A percentile compares a stretch with the other conserved stretches of the same genome.
phyloP scores from a whole-genome alignment of 495 filamentous ascomycete species.

The Penicillium atrosanguineum region DNA sequence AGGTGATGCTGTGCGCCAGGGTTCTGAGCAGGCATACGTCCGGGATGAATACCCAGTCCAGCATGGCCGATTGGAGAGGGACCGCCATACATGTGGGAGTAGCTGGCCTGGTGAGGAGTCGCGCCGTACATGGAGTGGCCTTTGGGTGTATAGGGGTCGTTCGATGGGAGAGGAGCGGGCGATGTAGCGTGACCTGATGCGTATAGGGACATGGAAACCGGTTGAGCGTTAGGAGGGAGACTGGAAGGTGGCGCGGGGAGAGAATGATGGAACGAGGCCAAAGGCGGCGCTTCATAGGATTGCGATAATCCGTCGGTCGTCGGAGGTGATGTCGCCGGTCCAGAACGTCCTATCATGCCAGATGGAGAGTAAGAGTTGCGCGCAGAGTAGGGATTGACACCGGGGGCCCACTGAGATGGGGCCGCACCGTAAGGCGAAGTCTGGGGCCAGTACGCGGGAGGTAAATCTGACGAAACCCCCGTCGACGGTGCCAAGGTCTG shows the following conservation, averaged over 20 bases:
- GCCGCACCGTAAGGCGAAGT: constrained; percentile 53
- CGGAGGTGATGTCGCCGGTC: constrained; percentile 48
- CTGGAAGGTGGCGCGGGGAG: constrained; percentile 45
- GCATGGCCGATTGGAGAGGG: constrained; percentile 58
- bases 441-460: constrained; percentile 47
- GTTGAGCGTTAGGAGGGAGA: constrained; percentile 20
- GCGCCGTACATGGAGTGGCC: constrained; percentile 55
- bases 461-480: constrained; percentile 46
- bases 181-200: constrained; percentile 55
- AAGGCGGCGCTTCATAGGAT: constrained; percentile 58
- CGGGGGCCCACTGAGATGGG: constrained; percentile 42
- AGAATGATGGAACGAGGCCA: constrained; percentile 57
- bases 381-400: constrained; percentile 36
- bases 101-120: constrained; percentile 59
- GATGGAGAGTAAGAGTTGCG: constrained; percentile 59
- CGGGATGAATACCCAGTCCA: constrained; percentile 55
- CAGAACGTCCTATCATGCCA: constrained; percentile 41
- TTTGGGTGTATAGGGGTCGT: constrained; percentile 61
- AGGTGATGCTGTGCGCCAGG: constrained; percentile 48
- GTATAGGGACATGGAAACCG: constrained; percentile 22
- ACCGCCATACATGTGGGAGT: constrained; percentile 53
- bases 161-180: constrained; percentile 56
- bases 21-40: constrained; percentile 55
- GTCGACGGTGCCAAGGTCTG: constrained; percentile 46
- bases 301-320: constrained; percentile 46